Evolutionary conservation across 495 filamentous ascomycete species (phyloP).

Genomic region (Xylaria grammica): DNA sequence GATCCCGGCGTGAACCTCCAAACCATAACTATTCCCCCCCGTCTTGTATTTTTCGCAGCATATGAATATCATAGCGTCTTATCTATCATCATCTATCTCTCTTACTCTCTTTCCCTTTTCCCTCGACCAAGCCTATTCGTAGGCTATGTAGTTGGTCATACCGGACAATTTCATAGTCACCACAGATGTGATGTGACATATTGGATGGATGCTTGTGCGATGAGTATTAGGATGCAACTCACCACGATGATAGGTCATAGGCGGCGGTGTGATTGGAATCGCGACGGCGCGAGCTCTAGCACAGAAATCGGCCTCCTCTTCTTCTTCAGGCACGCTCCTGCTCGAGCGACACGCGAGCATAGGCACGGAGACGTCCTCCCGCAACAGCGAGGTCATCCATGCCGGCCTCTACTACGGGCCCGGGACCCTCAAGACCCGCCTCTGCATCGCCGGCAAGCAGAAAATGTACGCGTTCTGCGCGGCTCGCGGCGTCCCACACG

Average conservation of each 20-base stretch:
- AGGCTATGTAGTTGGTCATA: too few relatives aligned
- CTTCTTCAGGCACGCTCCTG: conserved; percentile 66
- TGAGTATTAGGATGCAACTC: too few relatives aligned
- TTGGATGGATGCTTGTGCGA: too few relatives aligned
- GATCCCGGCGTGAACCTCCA: not conserved
- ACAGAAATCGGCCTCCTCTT: conserved; percentile 43
- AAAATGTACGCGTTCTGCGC: conserved; percentile 82
- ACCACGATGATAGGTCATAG: conserved; percentile 67
- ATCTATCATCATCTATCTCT: too few relatives aligned
- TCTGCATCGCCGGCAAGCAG: conserved; percentile 78
- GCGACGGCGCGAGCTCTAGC: conserved; percentile 84
- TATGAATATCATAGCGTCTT: too few relatives aligned
- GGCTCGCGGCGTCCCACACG: conserved; percentile 67
- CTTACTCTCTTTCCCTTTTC: too few relatives aligned
- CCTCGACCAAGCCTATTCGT: too few relatives aligned
- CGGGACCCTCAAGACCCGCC: conserved; percentile 74
- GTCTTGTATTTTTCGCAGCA: too few relatives aligned
- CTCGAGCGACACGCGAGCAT: conserved; percentile 78
- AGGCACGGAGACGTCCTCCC: conserved; percentile 89
- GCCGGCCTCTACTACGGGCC: conserved; percentile 91
- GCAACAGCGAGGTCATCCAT: conserved; percentile 97
- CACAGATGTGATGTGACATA: not conserved
- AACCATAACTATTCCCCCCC: too few relatives aligned
- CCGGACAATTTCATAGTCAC: not conserved
- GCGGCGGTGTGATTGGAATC: conserved; percentile 88